These are phyloP conservation scores for Fimicolochytrium jonesii DNA, from an alignment of 192 early-diverging fungal species.

Conservation along the genomic window DNA sequence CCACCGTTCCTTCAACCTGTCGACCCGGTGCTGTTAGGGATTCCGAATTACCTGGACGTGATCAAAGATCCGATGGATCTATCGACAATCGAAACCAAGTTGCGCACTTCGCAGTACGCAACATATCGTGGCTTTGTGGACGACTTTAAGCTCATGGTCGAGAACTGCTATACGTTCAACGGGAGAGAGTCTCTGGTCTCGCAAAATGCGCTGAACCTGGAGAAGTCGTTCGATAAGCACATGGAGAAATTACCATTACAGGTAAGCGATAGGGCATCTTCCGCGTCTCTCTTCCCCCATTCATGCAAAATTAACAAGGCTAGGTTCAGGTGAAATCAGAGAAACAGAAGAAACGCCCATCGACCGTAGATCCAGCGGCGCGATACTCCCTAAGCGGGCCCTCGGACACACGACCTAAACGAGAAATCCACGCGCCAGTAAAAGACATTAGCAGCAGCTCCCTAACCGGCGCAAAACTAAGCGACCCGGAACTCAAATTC, in stretches of 20 bases:
- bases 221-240: slow-evolving; percentile 35
- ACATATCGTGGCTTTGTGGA: slow-evolving; percentile 36
- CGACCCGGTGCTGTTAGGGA: slow-evolving; percentile 60
- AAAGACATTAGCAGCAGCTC: slow-evolving; percentile 5
- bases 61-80: slow-evolving; percentile 82
- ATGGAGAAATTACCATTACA: slow-evolving; percentile 39
- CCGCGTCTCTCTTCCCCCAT: no score
- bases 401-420: slow-evolving; percentile 19
- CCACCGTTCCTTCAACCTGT: slow-evolving; percentile 80
- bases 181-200: slow-evolving; percentile 36
- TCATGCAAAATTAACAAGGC: no score
- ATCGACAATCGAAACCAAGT: slow-evolving; percentile 67
- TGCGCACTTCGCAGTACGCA: slow-evolving; percentile 57
- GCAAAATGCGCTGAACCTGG: slow-evolving; percentile 28
- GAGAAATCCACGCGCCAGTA: slow-evolving; percentile 32
- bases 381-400: not conserved
- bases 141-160: slow-evolving; percentile 46
- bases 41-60: slow-evolving; percentile 66
- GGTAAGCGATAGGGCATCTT: no score
- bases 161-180: slow-evolving; percentile 56
- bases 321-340: not conserved
- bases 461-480: slow-evolving; percentile 5
- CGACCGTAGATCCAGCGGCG: not conserved
- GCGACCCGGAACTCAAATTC: slow-evolving; percentile 30
- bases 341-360: slow-evolving; percentile 23